Percentiles rank a stretch among this genome's conserved stretches.
Evolutionary conservation across 495 filamentous ascomycete genomes (phyloP).

Genomic region (Aspergillus incahuasiensis): DNA sequence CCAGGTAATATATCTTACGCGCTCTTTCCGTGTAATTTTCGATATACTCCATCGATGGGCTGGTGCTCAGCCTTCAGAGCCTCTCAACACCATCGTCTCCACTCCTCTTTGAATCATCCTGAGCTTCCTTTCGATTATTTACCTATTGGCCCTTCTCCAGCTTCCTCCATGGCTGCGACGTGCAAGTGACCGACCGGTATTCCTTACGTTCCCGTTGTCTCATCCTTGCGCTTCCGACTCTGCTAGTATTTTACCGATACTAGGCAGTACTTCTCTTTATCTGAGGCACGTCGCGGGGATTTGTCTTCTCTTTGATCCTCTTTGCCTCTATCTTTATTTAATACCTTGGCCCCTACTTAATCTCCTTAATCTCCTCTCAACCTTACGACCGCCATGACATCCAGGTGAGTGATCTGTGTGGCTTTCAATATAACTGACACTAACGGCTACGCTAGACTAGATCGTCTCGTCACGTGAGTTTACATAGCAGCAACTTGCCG

Average conservation of each 20-base stretch:
- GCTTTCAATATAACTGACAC: constrained; percentile 20
- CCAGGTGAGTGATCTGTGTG: constrained; percentile 40
- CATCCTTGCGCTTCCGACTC: constrained; percentile 10
- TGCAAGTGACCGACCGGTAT: constrained; percentile 15
- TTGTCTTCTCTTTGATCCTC: constrained; percentile 10
- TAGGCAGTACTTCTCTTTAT: constrained; percentile 4
- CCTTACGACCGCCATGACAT: constrained; percentile 43
- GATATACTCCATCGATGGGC: constrained; percentile 10
- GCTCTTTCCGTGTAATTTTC: background rate
- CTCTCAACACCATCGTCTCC: background rate
- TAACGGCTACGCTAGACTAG: constrained; percentile 58
- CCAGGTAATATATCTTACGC: constrained; percentile 5
- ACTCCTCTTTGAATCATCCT: constrained; percentile 8
- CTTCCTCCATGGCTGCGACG: constrained; percentile 20
- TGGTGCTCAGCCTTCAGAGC: constrained; percentile 4
- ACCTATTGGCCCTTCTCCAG: background rate
- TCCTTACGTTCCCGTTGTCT: constrained; percentile 18
- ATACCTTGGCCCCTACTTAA: constrained; percentile 2
- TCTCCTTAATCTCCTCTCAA: constrained; percentile 18
- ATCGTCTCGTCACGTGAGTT: constrained; percentile 90
- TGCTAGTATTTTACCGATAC: constrained; percentile 10
- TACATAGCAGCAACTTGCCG: constrained; percentile 15
- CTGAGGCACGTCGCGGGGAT: constrained; percentile 14
- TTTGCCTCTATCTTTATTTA: constrained; percentile 2
- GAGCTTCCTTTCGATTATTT: background rate